These are phyloP conservation scores for Cryphonectria nitschkei DNA, from an alignment of 2,329 filamentous ascomycete genomes.

Conservation along the genomic window DNA sequence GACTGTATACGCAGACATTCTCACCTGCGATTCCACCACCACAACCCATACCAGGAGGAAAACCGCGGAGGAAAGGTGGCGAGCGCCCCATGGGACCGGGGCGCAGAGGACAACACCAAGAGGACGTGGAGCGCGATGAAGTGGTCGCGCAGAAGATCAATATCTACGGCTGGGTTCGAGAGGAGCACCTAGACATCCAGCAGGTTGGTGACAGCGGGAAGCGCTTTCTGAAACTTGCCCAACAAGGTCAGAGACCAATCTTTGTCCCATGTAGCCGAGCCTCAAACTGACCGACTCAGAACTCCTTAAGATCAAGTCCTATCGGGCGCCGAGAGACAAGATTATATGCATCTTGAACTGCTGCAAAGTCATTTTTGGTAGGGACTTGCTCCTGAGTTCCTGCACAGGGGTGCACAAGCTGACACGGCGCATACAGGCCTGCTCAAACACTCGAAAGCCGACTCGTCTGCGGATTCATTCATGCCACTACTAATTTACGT, in stretches of 20 bases:
- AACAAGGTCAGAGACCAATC: slow-evolving; percentile 64
- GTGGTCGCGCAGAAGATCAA: slow-evolving; percentile 95
- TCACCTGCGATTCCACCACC: slow-evolving; percentile 88
- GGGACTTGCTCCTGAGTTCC: slow-evolving; percentile 37
- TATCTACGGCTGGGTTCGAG: slow-evolving; percentile 93
- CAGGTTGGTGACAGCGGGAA: slow-evolving; percentile 82
- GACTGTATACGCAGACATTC: slow-evolving; percentile 93
- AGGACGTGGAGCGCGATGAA: slow-evolving; percentile 95
- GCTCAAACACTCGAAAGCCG: slow-evolving; percentile 86
- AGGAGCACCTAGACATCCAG: slow-evolving; percentile 92
- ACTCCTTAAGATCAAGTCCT: slow-evolving; percentile 92
- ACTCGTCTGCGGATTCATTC: slow-evolving; percentile 95
- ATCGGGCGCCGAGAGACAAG: slow-evolving; percentile 95
- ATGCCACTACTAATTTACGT: slow-evolving; percentile 95
- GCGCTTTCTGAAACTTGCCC: slow-evolving; percentile 85
- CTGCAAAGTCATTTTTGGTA: slow-evolving; percentile 98
- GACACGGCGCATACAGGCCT: slow-evolving; percentile 58
- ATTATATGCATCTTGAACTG: slow-evolving; percentile 98
- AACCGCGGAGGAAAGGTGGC: slow-evolving; percentile 68
- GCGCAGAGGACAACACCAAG: slow-evolving; percentile 92
- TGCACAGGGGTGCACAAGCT: neutral
- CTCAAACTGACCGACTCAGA: slow-evolving; percentile 59
- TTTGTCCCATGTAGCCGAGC: slow-evolving; percentile 38
- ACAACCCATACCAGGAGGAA: slow-evolving; percentile 70
- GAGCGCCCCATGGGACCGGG: slow-evolving; percentile 77